Evolutionary conservation across 148 eudicot species (phyloP).

Genomic region (Spergularia bocconei): DNA sequence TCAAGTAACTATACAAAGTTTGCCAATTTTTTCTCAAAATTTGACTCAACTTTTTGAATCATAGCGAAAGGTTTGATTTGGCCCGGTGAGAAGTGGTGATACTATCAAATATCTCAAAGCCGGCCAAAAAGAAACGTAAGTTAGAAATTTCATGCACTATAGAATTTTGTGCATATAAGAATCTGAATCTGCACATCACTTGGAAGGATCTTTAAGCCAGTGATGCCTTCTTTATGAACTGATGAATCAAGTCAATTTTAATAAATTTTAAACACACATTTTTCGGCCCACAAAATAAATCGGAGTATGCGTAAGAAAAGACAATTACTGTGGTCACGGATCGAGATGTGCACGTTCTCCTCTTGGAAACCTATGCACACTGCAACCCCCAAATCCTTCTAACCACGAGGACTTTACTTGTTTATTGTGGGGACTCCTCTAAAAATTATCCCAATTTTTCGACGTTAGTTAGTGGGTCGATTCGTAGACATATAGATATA

Average conservation of each 20-base stretch:
- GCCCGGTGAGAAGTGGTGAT: not conserved
- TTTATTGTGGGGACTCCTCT: not conserved
- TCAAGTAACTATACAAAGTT: not conserved
- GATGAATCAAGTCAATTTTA: not conserved
- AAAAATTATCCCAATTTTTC: not conserved
- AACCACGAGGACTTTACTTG: constrained; percentile 5
- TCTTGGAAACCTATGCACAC: not conserved
- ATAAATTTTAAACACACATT: not conserved
- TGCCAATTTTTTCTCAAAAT: not conserved
- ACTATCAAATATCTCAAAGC: not conserved
- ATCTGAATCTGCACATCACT: constrained; percentile 20
- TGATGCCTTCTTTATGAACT: too few relatives aligned
- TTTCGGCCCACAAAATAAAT: not conserved
- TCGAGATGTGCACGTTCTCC: constrained; percentile 5
- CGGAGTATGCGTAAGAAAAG: not conserved
- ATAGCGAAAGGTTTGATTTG: not conserved
- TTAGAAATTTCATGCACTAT: not conserved
- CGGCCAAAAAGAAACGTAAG: not conserved
- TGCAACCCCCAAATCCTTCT: not conserved
- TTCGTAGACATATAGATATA: too few relatives aligned
- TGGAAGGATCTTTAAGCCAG: constrained; percentile 6
- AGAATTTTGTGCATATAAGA: not conserved
- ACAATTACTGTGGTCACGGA: constrained; percentile 17
- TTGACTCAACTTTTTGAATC: not conserved
- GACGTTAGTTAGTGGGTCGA: too few relatives aligned